Base-by-base conservation (phyloP, 768 basidiomycete species). In the Ephemerocybe angulata region DNA sequence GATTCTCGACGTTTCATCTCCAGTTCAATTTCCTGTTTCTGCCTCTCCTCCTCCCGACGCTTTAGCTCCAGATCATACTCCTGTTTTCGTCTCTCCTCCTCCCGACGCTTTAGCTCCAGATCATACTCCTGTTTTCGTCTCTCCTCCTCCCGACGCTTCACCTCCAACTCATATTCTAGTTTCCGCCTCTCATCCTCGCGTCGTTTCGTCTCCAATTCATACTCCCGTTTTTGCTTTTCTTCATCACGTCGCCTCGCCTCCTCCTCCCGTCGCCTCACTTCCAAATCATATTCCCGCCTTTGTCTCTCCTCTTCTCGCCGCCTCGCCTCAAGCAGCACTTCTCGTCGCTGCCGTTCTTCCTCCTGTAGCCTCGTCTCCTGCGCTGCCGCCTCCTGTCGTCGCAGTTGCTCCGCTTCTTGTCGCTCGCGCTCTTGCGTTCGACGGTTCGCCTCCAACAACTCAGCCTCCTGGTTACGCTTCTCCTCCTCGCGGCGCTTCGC, bases 391-490 rank as follows among this genome's bases (percentile, higher is more conserved):
- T 67, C 29, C 68, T 65, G 33, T 60, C 53, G 55, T 48, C 69
- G 64, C 38, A 65, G 63, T 51, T 58, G n/a, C n/a, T n/a, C n/a
- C n/a, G n/a, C 65, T 73, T 62, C 63, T 31, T 30, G n/a, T n/a
- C n/a, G n/a, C n/a, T n/a, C n/a, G n/a, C n/a, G n/a, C n/a, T n/a
- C n/a, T n/a, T n/a, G n/a, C n/a, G n/a, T n/a, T n/a, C n/a, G 37
- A 4, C 37, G 15, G 15, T 40, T 21, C 12, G 15, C 37, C 37
- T 40, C 37, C 21, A 15, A 15, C 37, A 40, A 3, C 3, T 40
- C 37, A n/a, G 15, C 17, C 37, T 40, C 17, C 37, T 43, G n/a
- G n/a, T 43, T 43, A 19, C 4, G 7, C n/a, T 22, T 17, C 24
- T 43, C 42, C n/a, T 43, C 42, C 7, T 43, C 42, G n/a, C 17